Evolutionary conservation across 495 filamentous ascomycete species (phyloP).

Genomic region (Aspergillus sclerotioniger): DNA sequence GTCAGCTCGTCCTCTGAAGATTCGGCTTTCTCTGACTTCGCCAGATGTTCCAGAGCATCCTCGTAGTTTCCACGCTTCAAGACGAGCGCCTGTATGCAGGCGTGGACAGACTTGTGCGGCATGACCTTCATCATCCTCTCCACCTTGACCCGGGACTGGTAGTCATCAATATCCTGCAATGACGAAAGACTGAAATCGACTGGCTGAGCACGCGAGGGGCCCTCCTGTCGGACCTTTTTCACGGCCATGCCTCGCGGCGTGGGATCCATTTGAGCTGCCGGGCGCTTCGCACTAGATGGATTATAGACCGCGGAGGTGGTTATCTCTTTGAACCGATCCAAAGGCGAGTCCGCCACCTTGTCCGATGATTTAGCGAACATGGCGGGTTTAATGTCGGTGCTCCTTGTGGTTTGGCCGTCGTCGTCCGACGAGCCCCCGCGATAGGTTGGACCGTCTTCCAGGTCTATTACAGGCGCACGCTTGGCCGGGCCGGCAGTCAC

Average conservation of each 20-base stretch:
- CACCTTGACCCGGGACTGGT: constrained; percentile 52
- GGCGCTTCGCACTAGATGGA: constrained; percentile 41
- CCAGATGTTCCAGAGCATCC: constrained; percentile 55
- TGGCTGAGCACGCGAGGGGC: constrained; percentile 56
- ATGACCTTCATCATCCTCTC: constrained; percentile 53
- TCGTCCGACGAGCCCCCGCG: constrained; percentile 58
- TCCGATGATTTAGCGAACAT: constrained; percentile 50
- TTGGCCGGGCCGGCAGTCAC: constrained; percentile 31
- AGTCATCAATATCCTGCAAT: constrained; percentile 57
- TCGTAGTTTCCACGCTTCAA: constrained; percentile 55
- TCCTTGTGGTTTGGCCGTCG: constrained; percentile 39
- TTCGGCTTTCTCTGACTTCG: constrained; percentile 18
- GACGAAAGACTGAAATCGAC: constrained; percentile 31
- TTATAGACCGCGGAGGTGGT: constrained; percentile 48
- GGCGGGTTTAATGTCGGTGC: constrained; percentile 69
- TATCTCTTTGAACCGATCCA: constrained; percentile 49
- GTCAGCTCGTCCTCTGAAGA: constrained; percentile 45
- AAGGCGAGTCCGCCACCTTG: constrained; percentile 39
- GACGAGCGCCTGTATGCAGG: constrained; percentile 53
- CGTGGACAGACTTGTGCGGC: constrained; percentile 48
- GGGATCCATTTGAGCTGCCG: constrained; percentile 47
- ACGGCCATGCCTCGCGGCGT: constrained; percentile 38
- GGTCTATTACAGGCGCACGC: constrained; percentile 40
- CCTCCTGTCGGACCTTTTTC: constrained; percentile 47
- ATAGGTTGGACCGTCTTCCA: constrained; percentile 57